Base-by-base conservation (phyloP, 192 early-diverging fungal genomes). In the Rhizophagus clarus region DNA sequence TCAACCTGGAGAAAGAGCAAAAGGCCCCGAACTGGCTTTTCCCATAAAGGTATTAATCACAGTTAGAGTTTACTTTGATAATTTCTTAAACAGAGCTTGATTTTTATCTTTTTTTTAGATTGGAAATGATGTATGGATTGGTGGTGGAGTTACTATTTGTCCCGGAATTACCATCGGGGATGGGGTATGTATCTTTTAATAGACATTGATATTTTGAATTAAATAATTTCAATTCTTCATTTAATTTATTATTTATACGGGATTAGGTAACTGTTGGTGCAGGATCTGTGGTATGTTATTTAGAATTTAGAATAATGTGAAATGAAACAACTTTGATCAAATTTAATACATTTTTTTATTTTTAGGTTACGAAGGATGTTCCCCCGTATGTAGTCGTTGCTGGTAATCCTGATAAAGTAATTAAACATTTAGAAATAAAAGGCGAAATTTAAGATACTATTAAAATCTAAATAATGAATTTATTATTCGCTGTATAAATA, bases 81-180 rank as follows among this genome's bases (percentile, higher is more conserved):
- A 15, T 22, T 69, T 37, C 10, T 40, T 22, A 37, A 70, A n/a
- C 32, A 40, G 42, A n/a, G 22, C 42, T 22, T 70, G 34, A 42
- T 70, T 40, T 70, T 45, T 45, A 45, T 56, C 2, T 56, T 56
- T 56, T 20, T 56, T 12, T 4, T 45, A 74, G 82, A 98, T 98
- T 74, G 96, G 95, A 29, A 90, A 94, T 72, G 88, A 96, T 80
- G 93, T 94, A 40, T 97, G 96, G 96, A 83, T 98, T 49, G 96
- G 97, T 9, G 97, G 95, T 26, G 87, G 89, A 34, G 90, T 88
- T 0, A 89, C 93, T 11, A 91, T 98, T 56, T 85, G 92, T 82
- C 92, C 95, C 8, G 97, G 97, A 47, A 92, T 98, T 7, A 97
- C 93, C 0, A 93, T 98, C 79, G 97, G 97, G 3, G 84, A 95